Conservation (phyloP, 2,329 filamentous ascomycete genomes). For the Aspergillus neotritici region DNA sequence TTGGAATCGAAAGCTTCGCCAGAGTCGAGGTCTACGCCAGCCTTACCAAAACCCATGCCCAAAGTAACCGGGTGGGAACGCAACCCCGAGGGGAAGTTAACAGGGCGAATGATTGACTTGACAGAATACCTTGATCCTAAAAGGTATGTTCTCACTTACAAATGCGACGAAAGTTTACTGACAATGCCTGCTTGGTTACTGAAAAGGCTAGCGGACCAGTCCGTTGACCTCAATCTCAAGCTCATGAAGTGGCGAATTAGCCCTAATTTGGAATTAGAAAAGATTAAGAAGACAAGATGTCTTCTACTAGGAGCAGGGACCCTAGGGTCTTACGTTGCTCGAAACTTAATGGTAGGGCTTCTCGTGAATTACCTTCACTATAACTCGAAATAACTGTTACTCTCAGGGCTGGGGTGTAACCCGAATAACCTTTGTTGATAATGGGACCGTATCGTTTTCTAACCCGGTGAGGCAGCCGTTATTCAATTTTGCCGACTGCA, state of each 20-base stretch:
- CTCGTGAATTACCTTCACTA: background rate
- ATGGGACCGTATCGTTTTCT: slow-evolving; percentile 86
- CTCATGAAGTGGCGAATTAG: slow-evolving; percentile 98
- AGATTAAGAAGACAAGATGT: slow-evolving; percentile 84
- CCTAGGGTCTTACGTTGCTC: slow-evolving; percentile 85
- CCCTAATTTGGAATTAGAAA: slow-evolving; percentile 77
- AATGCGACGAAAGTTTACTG: background rate
- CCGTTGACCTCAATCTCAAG: slow-evolving; percentile 92
- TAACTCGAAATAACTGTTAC: background rate
- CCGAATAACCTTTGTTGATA: slow-evolving; percentile 94
- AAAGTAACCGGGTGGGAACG: slow-evolving; percentile 96
- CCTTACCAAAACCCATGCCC: slow-evolving; percentile 52
- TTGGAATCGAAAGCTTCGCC: slow-evolving; percentile 41
- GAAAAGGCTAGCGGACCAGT: slow-evolving; percentile 71
- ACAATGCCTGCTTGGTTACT: slow-evolving; percentile 2
- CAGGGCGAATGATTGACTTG: slow-evolving; percentile 71
- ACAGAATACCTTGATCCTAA: slow-evolving; percentile 90
- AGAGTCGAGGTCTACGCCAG: slow-evolving; percentile 26
- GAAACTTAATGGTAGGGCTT: slow-evolving; percentile 65
- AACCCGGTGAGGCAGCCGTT: slow-evolving; percentile 94
- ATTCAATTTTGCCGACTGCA: slow-evolving; percentile 83
- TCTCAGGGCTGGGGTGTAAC: slow-evolving; percentile 77
- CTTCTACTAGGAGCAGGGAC: slow-evolving; percentile 88
- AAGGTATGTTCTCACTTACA: slow-evolving; percentile 37
- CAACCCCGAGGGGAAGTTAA: slow-evolving; percentile 69